Evolutionary conservation across 805 yeast genomes (phyloP).

Genomic region (Kodamaea fukazawae): DNA sequence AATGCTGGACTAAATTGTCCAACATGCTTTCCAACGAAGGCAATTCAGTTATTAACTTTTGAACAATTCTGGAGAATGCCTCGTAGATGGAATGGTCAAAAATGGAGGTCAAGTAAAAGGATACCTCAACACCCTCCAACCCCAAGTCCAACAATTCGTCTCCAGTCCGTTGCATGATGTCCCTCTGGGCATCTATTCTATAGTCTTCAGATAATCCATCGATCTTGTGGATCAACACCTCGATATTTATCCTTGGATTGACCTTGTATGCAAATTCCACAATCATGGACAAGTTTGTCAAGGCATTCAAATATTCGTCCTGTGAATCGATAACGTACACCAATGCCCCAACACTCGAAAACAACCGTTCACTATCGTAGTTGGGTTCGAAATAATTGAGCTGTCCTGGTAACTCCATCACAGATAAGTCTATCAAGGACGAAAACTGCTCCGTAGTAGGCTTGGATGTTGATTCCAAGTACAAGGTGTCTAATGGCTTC

Average conservation of each 20-base stretch:
- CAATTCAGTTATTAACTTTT: conserved; percentile 83
- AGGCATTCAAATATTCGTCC: conserved; percentile 90
- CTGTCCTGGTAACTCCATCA: conserved; percentile 95
- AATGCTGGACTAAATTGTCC: conserved; percentile 83
- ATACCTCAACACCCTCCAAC: conserved; percentile 84
- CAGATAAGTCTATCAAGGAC: conserved; percentile 80
- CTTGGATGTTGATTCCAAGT: conserved; percentile 83
- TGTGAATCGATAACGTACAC: conserved; percentile 94
- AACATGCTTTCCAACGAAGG: conserved; percentile 85
- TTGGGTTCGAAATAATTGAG: conserved; percentile 83
- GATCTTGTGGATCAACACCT: conserved; percentile 91
- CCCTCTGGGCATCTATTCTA: conserved; percentile 90
- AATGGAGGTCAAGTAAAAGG: conserved; percentile 88
- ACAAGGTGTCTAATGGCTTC: conserved; percentile 92
- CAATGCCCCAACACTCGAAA: conserved; percentile 80
- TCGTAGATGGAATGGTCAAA: conserved; percentile 96
- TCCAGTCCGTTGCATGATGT: conserved; percentile 92
- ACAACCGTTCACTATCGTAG: conserved; percentile 73
- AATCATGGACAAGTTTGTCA: conserved; percentile 83
- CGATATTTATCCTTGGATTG: conserved; percentile 83
- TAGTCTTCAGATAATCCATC: conserved; percentile 95
- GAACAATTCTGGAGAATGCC: conserved; percentile 91
- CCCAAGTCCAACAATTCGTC: conserved; percentile 90
- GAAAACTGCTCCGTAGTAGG: conserved; percentile 84
- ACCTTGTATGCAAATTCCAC: conserved; percentile 83